Evolutionary conservation across 768 basidiomycete species (phyloP), one percentile per base, ranked within the genome.

Genomic region (Mrakia blollopis): DNA sequence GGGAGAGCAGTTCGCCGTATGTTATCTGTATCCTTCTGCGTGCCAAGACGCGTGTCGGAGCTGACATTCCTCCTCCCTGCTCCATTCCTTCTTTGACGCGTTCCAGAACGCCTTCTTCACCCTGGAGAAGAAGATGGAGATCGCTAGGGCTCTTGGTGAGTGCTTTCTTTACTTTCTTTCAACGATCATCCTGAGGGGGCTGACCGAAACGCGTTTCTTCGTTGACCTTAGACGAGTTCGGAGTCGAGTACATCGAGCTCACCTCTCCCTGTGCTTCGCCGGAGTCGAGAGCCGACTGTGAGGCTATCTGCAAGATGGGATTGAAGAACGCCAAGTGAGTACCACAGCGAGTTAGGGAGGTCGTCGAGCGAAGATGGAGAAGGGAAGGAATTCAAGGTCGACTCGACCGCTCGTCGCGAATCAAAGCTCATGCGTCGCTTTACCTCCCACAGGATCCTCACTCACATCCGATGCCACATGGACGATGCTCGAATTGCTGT

Each of bases 381-480:
- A 65, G 32, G 16, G 37, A 14, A 65, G 63, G n/a, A 30, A 37
- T 35, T 41, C 28, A n/a, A n/a, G n/a, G n/a, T n/a, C 13, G 25
- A 57, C 60, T 47, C 70, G 30, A 61, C 41, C 4, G 30, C 39
- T 41, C 44, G 44, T 41, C 39, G n/a, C n/a, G n/a, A n/a, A n/a
- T 41, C 39, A 14, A 44, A 44, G 44, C 44, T 44, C 2, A 25
- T 32, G 30, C 28, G 18, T 37, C 69, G 30, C 37, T 13, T 60
- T 57, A 3, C 44, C 74, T 61, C 28, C 52, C 44, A 90, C 82
- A 97, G 96, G 88, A 94, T 98, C 84, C 89, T 98, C 79, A 99
- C 97, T 9, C 97, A 99, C 86, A 98, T 99, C 81, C 90, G 97
- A 65, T 99, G 97, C 85, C 97, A 99, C 84, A 98, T 99, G 97